These are phyloP conservation scores for Solanum pimpinellifolium DNA, from an alignment of 257 asterid species.

Conservation along the genomic window DNA sequence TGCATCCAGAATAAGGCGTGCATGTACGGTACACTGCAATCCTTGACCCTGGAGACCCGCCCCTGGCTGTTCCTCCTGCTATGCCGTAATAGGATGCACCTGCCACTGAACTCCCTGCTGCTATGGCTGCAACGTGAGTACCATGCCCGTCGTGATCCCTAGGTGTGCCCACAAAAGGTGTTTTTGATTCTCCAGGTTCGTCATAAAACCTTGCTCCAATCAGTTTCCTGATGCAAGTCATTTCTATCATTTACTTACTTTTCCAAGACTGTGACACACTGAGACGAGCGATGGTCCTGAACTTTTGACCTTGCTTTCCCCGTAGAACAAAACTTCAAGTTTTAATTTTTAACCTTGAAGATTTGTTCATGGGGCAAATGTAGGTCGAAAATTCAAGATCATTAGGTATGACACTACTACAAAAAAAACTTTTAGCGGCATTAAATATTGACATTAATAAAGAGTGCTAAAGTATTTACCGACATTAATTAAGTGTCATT, in stretches of 20 bases:
- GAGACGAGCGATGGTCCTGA: too few relatives aligned
- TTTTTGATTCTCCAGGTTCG: not conserved
- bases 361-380: too few relatives aligned
- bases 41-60: slow-evolving; percentile 64
- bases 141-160: slow-evolving; percentile 73
- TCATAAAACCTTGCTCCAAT: slow-evolving; percentile 68
- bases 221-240: slow-evolving; percentile 29
- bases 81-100: slow-evolving; percentile 62
- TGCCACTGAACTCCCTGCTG: slow-evolving; percentile 51
- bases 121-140: slow-evolving; percentile 70
- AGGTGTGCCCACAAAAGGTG: slow-evolving; percentile 16
- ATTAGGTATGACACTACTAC: too few relatives aligned
- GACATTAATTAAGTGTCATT: too few relatives aligned
- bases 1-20: slow-evolving; percentile 19
- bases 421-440: too few relatives aligned
- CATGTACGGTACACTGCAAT: slow-evolving; percentile 77
- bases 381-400: not conserved
- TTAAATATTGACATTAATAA: too few relatives aligned
- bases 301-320: too few relatives aligned
- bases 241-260: not conserved
- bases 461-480: too few relatives aligned
- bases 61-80: slow-evolving; percentile 61
- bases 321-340: too few relatives aligned
- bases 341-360: not conserved
- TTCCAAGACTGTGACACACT: not conserved